These are phyloP conservation scores for Pestalotiopsis sp. DNA, from an alignment of 2,329 filamentous ascomycete genomes.

Conservation along the genomic window DNA sequence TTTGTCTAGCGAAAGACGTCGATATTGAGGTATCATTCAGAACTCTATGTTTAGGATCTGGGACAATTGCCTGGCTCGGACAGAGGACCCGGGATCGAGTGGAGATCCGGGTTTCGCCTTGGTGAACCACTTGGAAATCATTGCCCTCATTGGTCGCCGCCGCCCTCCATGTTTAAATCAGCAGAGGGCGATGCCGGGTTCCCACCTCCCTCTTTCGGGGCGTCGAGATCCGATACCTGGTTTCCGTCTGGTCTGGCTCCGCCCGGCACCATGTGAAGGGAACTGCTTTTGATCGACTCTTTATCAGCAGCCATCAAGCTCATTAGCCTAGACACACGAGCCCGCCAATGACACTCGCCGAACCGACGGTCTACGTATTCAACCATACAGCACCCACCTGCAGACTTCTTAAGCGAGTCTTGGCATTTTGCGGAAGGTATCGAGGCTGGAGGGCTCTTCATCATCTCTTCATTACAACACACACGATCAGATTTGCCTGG, in stretches of 20 bases:
- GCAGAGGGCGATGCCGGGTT: neutral
- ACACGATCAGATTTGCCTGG: neutral
- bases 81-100: neutral
- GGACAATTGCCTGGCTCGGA: slow-evolving; percentile 9
- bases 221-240: too few relatives aligned
- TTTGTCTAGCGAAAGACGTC: neutral
- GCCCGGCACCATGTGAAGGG: neutral
- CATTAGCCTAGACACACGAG: neutral
- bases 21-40: slow-evolving; percentile 5
- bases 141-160: neutral
- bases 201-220: slow-evolving; percentile 9
- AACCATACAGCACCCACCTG: neutral
- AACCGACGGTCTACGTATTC: neutral
- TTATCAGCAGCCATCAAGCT: neutral
- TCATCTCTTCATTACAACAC: neutral
- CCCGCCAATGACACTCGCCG: neutral
- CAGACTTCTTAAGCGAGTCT: neutral
- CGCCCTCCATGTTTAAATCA: neutral
- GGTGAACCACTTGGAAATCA: neutral
- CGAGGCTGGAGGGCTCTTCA: neutral
- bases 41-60: slow-evolving; percentile 5
- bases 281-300: neutral
- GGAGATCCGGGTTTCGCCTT: slow-evolving; percentile 7
- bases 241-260: neutral
- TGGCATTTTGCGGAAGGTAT: slow-evolving; percentile 8